Percentiles rank a stretch among this genome's conserved stretches.
Conservation (phyloP, 805 yeast species). For the Wilhelminamyces savonicus region DNA sequence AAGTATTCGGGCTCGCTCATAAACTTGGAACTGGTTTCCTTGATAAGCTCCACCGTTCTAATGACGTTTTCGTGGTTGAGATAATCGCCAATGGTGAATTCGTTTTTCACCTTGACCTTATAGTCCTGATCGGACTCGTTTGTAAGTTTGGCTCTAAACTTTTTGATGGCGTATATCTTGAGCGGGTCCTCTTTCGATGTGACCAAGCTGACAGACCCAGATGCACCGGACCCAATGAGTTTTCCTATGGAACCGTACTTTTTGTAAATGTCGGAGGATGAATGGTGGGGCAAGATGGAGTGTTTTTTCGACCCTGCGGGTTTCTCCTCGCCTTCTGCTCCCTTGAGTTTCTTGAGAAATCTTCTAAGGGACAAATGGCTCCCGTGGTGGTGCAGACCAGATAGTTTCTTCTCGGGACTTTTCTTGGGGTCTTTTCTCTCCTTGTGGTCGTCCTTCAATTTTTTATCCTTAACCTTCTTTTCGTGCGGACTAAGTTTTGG, state of each 20-base stretch:
- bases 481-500: no score
- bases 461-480: constrained; percentile 2
- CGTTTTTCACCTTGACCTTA: constrained; percentile 72
- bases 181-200: constrained; percentile 47
- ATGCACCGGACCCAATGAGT: constrained; percentile 86
- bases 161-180: constrained; percentile 76
- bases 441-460: constrained; percentile 1
- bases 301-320: no score
- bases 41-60: constrained; percentile 72
- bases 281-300: constrained; percentile 1
- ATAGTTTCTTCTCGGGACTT: no score
- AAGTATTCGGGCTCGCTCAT: constrained; percentile 32
- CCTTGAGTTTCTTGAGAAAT: constrained; percentile 44
- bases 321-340: constrained; percentile 3
- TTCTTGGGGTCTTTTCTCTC: no score
- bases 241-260: constrained; percentile 69
- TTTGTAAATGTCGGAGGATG: constrained; percentile 21
- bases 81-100: constrained; percentile 74
- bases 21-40: constrained; percentile 40
- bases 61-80: constrained; percentile 71
- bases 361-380: constrained; percentile 37
- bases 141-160: constrained; percentile 62
- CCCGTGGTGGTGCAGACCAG: constrained; percentile 4
- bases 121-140: constrained; percentile 65
- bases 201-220: constrained; percentile 85